phyloP scores from a whole-genome alignment of 2,329 filamentous ascomycete species.

The Penicillium sp. region DNA sequence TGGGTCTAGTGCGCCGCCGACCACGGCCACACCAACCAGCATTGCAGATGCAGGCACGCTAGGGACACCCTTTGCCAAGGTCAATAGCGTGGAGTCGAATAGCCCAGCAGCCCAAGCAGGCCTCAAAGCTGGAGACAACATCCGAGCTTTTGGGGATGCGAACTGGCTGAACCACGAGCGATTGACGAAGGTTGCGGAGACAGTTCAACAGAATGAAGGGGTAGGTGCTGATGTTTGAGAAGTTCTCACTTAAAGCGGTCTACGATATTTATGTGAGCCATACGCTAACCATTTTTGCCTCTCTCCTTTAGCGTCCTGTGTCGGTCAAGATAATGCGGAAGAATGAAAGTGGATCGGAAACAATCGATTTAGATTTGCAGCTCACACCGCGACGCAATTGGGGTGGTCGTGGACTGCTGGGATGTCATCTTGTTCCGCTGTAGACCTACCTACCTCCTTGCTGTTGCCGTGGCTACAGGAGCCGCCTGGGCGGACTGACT shows the following conservation, averaged over 20 bases:
- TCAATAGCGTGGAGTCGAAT: conserved; percentile 77
- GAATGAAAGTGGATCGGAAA: conserved; percentile 48
- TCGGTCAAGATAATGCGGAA: conserved; percentile 68
- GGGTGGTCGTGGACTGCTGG: conserved; percentile 87
- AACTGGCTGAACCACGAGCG: conserved; percentile 85
- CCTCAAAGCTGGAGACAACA: conserved; percentile 76
- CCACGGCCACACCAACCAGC: conserved; percentile 27
- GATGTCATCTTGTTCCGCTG: conserved; percentile 85
- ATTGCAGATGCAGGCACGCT: conserved; percentile 38
- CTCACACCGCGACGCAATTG: conserved; percentile 79
- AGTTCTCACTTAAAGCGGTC: no score
- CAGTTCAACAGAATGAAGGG: conserved; percentile 86
- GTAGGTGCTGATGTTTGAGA: conserved; percentile 60
- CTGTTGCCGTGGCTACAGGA: conserved; percentile 14
- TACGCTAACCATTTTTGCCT: conserved; percentile 7
- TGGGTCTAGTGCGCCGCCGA: conserved; percentile 27
- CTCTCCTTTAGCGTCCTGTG: conserved; percentile 63
- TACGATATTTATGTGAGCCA: background rate
- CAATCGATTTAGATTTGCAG: conserved; percentile 66
- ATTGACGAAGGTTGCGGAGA: conserved; percentile 83
- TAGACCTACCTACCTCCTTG: conserved; percentile 48
- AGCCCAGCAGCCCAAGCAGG: conserved; percentile 86
- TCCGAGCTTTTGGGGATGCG: conserved; percentile 83
- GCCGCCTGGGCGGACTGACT: background rate
- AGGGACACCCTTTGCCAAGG: conserved; percentile 78